Conservation (phyloP, 352 stramenopile genomes). For the Hyaloperonospora arabidopsidis region DNA sequence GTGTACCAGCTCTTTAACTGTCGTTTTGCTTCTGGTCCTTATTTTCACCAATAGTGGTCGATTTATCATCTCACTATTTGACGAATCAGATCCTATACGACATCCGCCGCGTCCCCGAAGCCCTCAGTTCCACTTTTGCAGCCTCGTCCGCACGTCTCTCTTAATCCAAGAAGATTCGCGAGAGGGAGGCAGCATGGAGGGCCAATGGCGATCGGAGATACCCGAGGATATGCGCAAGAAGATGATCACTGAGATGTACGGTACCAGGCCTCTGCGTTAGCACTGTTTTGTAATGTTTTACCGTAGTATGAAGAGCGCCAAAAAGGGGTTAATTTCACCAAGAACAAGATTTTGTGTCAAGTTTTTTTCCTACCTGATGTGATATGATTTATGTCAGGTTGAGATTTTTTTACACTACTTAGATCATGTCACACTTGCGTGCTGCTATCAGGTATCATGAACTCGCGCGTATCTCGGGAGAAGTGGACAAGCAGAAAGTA, state of each 20-base stretch:
- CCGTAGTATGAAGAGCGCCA: too few relatives aligned
- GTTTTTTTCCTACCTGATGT: too few relatives aligned
- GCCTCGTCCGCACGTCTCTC: constrained; percentile 14
- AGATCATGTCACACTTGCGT: neutral
- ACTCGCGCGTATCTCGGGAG: constrained; percentile 69
- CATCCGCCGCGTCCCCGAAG: neutral
- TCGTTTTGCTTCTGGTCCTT: too few relatives aligned
- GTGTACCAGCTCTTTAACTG: too few relatives aligned
- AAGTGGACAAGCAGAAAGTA: constrained; percentile 80
- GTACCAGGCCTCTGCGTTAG: constrained; percentile 1
- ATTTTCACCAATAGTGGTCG: too few relatives aligned
- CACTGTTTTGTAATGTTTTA: neutral
- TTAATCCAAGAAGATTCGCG: neutral
- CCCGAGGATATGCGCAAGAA: constrained; percentile 75
- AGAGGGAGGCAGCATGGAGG: constrained; percentile 33
- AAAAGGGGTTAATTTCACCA: neutral
- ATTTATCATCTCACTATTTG: neutral
- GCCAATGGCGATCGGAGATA: constrained; percentile 72
- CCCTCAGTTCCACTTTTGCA: constrained; percentile 44
- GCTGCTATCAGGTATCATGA: constrained; percentile 61
- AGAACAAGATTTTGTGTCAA: neutral
- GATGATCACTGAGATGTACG: constrained; percentile 85
- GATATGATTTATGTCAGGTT: too few relatives aligned
- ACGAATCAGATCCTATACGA: constrained; percentile 9
- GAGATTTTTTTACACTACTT: neutral